phyloP scores from a whole-genome alignment of 2,329 filamentous ascomycete genomes.

The Botrytis fragariae region DNA sequence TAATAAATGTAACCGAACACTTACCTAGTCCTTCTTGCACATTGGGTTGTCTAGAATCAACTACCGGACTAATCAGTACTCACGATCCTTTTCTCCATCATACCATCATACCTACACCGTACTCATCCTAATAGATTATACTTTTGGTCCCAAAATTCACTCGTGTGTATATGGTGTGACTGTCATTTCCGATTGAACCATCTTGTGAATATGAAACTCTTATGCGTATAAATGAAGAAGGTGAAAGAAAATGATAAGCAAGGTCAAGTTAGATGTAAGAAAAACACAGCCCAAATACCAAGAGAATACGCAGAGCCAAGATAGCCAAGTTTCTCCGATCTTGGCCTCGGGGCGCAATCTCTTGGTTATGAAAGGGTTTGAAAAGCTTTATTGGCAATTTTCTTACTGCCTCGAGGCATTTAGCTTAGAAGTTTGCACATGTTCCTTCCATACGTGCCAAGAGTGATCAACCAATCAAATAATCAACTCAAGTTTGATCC shows the following conservation, averaged over 20 bases:
- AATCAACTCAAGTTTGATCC: conserved; percentile 3
- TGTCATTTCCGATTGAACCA: background rate
- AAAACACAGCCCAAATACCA: conserved; percentile 18
- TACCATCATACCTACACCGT: background rate
- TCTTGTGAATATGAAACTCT: background rate
- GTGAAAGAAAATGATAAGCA: background rate
- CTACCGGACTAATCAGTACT: background rate
- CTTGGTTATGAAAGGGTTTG: background rate
- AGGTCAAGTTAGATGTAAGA: background rate
- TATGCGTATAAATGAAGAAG: background rate
- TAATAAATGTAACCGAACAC: background rate
- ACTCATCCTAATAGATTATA: background rate
- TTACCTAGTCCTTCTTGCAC: background rate
- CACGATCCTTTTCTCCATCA: background rate
- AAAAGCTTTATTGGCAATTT: background rate
- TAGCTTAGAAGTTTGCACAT: background rate
- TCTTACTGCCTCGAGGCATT: background rate
- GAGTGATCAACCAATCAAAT: background rate
- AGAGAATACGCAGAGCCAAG: conserved; percentile 8
- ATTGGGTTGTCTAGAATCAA: background rate
- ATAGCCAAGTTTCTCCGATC: conserved; percentile 21
- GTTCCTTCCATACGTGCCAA: conserved; percentile 13
- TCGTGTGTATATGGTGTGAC: background rate
- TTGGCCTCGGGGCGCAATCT: conserved; percentile 22
- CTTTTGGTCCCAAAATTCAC: background rate